Evolutionary conservation across 805 yeast species (phyloP).

Genomic region (Candida vartiovaarae): DNA sequence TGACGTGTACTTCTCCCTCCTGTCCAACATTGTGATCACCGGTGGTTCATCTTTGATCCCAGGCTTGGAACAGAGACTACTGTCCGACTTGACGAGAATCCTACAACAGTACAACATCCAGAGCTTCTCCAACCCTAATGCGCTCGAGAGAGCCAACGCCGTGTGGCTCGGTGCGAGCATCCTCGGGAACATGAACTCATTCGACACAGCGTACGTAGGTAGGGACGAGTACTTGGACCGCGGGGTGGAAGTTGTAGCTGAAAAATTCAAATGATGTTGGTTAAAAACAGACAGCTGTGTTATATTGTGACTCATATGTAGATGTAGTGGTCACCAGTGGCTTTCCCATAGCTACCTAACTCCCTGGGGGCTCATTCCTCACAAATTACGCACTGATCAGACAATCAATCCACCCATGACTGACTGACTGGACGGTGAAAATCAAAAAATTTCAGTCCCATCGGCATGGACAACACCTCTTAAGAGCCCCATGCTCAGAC

Average conservation of each 20-base stretch:
- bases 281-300: not conserved
- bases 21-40: slow-evolving; percentile 66
- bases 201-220: slow-evolving; percentile 74
- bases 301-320: not conserved
- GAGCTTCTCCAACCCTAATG: slow-evolving; percentile 57
- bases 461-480: no score
- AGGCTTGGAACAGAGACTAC: slow-evolving; percentile 59
- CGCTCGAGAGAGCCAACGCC: slow-evolving; percentile 57
- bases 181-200: slow-evolving; percentile 68
- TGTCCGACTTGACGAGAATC: slow-evolving; percentile 50
- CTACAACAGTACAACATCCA: slow-evolving; percentile 57
- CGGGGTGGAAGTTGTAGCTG: slow-evolving; percentile 44
- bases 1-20: slow-evolving; percentile 31
- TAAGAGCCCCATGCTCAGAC: not conserved
- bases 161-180: slow-evolving; percentile 82
- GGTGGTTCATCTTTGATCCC: slow-evolving; percentile 71
- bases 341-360: no score
- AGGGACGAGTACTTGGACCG: slow-evolving; percentile 66
- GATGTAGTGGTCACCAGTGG: not conserved
- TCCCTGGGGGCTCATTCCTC: no score
- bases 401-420: no score
- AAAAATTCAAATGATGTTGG: slow-evolving; percentile 32
- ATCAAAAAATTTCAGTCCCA: no score
- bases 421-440: no score
- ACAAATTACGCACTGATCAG: no score